Evolutionary conservation across 495 filamentous ascomycete genomes (phyloP), one percentile per base, ranked within the genome.

Genomic region (Glutinoglossum americanum): DNA sequence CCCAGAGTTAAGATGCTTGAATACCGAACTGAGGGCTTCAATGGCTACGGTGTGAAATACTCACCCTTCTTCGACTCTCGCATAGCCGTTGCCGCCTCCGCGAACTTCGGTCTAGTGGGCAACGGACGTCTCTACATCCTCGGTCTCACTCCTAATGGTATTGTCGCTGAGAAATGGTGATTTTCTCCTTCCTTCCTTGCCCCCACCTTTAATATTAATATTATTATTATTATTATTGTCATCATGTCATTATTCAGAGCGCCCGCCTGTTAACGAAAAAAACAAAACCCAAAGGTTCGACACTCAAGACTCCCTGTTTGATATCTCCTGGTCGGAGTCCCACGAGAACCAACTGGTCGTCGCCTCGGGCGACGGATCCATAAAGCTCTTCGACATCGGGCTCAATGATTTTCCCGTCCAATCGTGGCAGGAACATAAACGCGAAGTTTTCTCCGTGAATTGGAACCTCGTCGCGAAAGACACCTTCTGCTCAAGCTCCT

Each of bases 21-120:
- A 69, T 95, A 81, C 71, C 84, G 84, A 62, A 97, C 92, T 25
- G 77, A 85, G 62, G 90, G 89, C 69, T 95, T 80, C 78, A 92
- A 95, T 68, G 90, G 89, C 62, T 93, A 89, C 69, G 82, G 84
- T 62, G 86, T 94, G 64, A 94, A 95, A 70, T 98, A 95, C 75
- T 96, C 90, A 23, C 89, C 92, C 37, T 98, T 95, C 75, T 92
- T 90, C 74, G 90, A 96, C 72, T 89, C 84, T 54, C 83, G 89
- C 35, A 76, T 98, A 26, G 93, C 92, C 51, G 85, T 93, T 60
- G 82, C 85, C 27, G 78, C 85, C 5, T 80, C 87, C 8, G 80
- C 89, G 47, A 95, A 98, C 72, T 98, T 89, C 67, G 92, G 93
- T 23, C 85, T 98, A 25, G 93, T 97, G 5, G 92, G 92, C 57